Evolutionary conservation across 768 basidiomycete genomes (phyloP), one percentile per base, ranked within the genome.

Genomic region (Cyclocybe aegerita): DNA sequence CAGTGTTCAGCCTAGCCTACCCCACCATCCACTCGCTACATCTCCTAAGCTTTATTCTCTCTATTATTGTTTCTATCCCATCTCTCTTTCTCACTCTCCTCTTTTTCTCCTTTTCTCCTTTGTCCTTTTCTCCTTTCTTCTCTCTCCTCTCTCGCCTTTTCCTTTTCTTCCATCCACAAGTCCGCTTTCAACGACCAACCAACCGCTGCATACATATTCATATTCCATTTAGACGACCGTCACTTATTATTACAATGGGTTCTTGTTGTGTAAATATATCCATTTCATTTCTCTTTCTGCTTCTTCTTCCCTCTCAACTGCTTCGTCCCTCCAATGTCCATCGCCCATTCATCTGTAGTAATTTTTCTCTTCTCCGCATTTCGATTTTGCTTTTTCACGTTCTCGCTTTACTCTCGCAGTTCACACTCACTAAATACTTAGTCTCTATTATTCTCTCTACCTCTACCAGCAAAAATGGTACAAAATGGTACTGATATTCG

Each of bases 191-290:
- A 2, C 23, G 4, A n/a, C n/a, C n/a, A n/a, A n/a, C n/a, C n/a
- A n/a, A n/a, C n/a, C 4, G 23, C 23, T 23, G 23, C 23, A 23
- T 23, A 23, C 23, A 23, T 23, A 23, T 23, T 23, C 23, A 2
- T 2, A 4, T 23, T 23, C 23, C 23, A 23, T 23, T 23, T 23
- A 23, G 23, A 23, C 23, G 23, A 2, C 23, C 23, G 23, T 23
- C 4, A 23, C 23, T 23, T 23, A 23, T 23, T 23, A 23, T 23
- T 4, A 4, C 23, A 23, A 23, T 23, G 47, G 41, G 29, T 44
- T 44, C 35, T 34, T 44, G 48, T 49, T 49, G 48, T 49, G 43
- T 39, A 41, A 41, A n/a, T 49, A 41, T 49, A 49, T 31, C 23
- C 30, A 31, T 49, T 17, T 15, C 39, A 10, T 40, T 40, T 41